These are phyloP conservation scores for Anastatica hierochuntica DNA, from an alignment of 345 rosid genomes.

Conservation along the genomic window DNA sequence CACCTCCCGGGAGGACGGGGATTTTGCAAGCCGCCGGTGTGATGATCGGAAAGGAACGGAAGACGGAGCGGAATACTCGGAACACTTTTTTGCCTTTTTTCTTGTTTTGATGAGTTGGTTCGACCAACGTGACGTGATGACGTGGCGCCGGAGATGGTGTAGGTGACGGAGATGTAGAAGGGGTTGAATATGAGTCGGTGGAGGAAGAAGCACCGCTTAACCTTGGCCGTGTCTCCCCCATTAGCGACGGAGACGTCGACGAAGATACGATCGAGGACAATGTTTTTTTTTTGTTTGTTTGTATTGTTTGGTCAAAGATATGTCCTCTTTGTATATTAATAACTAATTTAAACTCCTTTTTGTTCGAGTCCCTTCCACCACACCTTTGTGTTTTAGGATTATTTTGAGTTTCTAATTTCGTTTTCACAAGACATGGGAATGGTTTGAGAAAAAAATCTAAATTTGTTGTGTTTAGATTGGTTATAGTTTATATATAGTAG, in stretches of 20 bases:
- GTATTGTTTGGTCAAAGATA: too few relatives aligned
- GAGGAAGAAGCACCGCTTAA: slow-evolving; percentile 21
- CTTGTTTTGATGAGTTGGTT: slow-evolving; percentile 51
- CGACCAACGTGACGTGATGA: slow-evolving; percentile 42
- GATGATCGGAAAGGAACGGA: slow-evolving; percentile 65
- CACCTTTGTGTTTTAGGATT: background rate
- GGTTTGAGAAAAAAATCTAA: slow-evolving; percentile 3
- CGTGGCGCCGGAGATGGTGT: slow-evolving; percentile 29
- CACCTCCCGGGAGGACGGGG: slow-evolving; percentile 33
- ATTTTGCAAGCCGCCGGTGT: slow-evolving; percentile 55
- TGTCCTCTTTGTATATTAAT: background rate
- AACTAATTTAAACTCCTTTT: too few relatives aligned
- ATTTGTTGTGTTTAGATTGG: slow-evolving; percentile 16
- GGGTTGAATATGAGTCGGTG: slow-evolving; percentile 12
- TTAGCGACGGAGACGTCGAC: slow-evolving; percentile 23
- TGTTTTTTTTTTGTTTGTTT: background rate
- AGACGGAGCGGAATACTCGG: slow-evolving; percentile 64
- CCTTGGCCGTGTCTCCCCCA: slow-evolving; percentile 50
- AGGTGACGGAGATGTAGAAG: too few relatives aligned
- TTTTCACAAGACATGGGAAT: background rate
- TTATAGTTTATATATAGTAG: slow-evolving; percentile 19
- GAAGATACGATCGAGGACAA: slow-evolving; percentile 5
- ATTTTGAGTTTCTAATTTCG: background rate
- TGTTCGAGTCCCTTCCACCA: too few relatives aligned
- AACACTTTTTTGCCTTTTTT: slow-evolving; percentile 40